Percentiles rank a stretch among this genome's conserved stretches.
Evolutionary conservation across 2,329 filamentous ascomycete genomes (phyloP).

Genomic region (Penicillium sp.): DNA sequence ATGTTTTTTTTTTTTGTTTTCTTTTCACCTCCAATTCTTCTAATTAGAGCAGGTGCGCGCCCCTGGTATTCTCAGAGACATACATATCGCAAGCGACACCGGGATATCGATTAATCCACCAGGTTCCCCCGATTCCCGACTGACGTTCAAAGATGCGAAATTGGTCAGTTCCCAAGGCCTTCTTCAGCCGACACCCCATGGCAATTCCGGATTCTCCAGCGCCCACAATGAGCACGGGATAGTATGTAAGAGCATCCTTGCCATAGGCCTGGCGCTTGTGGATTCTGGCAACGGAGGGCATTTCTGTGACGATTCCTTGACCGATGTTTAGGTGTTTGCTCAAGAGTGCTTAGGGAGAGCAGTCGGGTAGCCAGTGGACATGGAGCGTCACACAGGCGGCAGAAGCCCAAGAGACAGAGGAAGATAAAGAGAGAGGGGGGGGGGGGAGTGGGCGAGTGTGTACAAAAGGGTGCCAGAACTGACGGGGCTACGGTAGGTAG

Average conservation of each 20-base stretch:
- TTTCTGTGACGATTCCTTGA: slow-evolving; percentile 5
- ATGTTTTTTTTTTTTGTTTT: too few relatives aligned
- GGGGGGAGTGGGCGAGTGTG: too few relatives aligned
- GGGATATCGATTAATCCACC: slow-evolving; percentile 59
- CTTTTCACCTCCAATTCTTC: not conserved
- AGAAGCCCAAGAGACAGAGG: not conserved
- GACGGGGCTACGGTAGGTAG: not conserved
- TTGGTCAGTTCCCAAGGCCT: slow-evolving; percentile 53
- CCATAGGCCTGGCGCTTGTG: slow-evolving; percentile 36
- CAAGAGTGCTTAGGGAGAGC: too few relatives aligned
- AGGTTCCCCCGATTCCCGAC: slow-evolving; percentile 56
- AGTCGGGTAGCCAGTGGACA: too few relatives aligned
- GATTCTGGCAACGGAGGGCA: slow-evolving; percentile 31
- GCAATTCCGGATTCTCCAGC: slow-evolving; percentile 59
- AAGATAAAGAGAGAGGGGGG: too few relatives aligned
- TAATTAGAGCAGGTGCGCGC: not conserved
- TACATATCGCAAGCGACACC: slow-evolving; percentile 53
- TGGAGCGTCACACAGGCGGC: not conserved
- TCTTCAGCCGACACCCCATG: slow-evolving; percentile 54
- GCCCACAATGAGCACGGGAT: slow-evolving; percentile 53
- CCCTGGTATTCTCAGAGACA: slow-evolving; percentile 1
- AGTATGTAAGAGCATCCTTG: slow-evolving; percentile 39
- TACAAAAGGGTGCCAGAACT: not conserved
- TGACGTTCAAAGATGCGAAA: slow-evolving; percentile 57
- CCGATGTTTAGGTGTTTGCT: not conserved